phyloP scores from a whole-genome alignment of 106 monocot genomes.

The Cymbidium sinense region DNA sequence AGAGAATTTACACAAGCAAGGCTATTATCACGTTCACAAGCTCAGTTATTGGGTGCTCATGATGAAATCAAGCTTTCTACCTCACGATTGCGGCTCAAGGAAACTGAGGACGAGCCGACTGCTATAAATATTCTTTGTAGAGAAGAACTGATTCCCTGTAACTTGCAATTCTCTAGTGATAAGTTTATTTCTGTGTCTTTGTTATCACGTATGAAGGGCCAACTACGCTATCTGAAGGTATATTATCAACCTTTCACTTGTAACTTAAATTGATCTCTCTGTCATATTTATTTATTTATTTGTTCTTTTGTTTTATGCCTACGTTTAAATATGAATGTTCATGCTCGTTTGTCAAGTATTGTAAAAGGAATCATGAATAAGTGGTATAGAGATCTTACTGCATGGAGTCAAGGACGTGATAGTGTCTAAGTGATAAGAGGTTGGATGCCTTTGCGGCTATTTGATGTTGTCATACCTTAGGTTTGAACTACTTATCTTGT shows the following conservation, averaged over 20 bases:
- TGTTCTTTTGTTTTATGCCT: too few species aligned
- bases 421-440: neutral
- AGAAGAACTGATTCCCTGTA: conserved; percentile 66
- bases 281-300: neutral
- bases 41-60: conserved; percentile 76
- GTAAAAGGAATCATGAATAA: neutral
- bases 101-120: conserved; percentile 59
- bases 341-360: neutral
- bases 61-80: conserved; percentile 85
- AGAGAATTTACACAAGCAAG: conserved; percentile 87
- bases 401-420: too few species aligned
- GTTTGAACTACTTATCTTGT: neutral
- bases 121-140: conserved; percentile 49
- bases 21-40: conserved; percentile 66
- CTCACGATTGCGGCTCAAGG: conserved; percentile 67
- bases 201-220: conserved; percentile 72
- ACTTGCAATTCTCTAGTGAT: conserved; percentile 77
- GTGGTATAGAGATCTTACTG: too few species aligned
- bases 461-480: neutral
- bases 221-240: conserved; percentile 96
- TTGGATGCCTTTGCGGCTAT: neutral
- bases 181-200: conserved; percentile 58
- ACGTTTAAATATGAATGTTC: neutral
- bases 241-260: neutral
- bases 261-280: neutral